A percentile compares a stretch with the other conserved stretches of the same genome.
Evolutionary conservation across 2,329 filamentous ascomycete genomes (phyloP).

Genomic region (Cladophialophora bantiana): DNA sequence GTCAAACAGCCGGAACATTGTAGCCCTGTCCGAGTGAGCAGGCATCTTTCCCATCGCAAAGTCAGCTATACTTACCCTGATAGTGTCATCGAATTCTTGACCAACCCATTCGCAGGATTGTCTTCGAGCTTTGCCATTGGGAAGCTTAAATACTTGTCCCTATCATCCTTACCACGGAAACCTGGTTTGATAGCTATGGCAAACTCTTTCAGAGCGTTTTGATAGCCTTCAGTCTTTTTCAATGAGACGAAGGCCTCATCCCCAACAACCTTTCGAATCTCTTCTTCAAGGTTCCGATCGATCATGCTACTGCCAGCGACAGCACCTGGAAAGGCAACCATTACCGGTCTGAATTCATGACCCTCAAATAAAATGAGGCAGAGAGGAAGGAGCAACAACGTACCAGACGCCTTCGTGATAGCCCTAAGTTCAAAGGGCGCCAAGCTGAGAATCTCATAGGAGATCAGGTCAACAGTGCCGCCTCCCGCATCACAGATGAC

Average conservation of each 20-base stretch:
- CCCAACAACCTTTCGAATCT: neutral
- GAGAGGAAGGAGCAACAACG: neutral
- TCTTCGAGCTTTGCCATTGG: conserved; percentile 14
- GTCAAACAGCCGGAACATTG: neutral
- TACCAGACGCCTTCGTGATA: neutral
- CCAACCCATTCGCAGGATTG: neutral
- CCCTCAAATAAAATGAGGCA: neutral
- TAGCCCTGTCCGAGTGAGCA: neutral
- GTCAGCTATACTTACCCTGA: neutral
- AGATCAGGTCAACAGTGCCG: conserved; percentile 1
- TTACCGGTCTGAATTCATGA: neutral
- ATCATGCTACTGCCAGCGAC: neutral
- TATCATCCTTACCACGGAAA: neutral
- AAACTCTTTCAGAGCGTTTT: neutral
- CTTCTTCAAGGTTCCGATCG: neutral
- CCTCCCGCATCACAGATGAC: conserved; percentile 9
- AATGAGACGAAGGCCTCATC: neutral
- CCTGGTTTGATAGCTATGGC: neutral
- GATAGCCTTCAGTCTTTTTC: neutral
- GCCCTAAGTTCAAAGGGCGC: conserved; percentile 2
- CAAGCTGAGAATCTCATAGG: neutral
- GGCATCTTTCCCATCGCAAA: neutral
- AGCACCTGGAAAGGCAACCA: neutral
- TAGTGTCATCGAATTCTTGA: neutral
- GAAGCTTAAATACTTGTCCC: conserved; percentile 4